Conservation (phyloP, 1,284 basidiomycete species). For the Puccinia triticina region DNA sequence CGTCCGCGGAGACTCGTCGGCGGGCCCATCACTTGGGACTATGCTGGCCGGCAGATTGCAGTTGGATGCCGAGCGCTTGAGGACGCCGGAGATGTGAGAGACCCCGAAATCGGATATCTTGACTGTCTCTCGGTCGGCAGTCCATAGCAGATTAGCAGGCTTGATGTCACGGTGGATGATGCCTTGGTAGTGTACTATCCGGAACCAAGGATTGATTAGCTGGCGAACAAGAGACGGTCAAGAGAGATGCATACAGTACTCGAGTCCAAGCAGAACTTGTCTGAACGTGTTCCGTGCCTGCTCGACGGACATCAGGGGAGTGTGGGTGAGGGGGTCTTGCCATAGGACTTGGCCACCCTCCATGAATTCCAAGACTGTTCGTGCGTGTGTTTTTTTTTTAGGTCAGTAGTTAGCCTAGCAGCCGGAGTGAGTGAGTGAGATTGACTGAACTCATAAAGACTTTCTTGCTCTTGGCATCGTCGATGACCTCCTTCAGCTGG, state of each 20-base stretch:
- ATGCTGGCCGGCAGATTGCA: slow-evolving; percentile 40
- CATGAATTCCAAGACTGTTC: slow-evolving; percentile 88
- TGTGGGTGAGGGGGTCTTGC: slow-evolving; percentile 60
- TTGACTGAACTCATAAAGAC: slow-evolving; percentile 78
- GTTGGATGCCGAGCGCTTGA: slow-evolving; percentile 64
- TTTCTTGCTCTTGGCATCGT: slow-evolving; percentile 84
- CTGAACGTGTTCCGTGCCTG: slow-evolving; percentile 84
- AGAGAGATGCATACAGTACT: slow-evolving; percentile 69
- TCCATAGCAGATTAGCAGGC: slow-evolving; percentile 93
- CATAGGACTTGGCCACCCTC: slow-evolving; percentile 91
- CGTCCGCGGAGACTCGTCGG: slow-evolving; percentile 54
- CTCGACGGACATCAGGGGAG: slow-evolving; percentile 76
- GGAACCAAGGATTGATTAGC: slow-evolving; percentile 35
- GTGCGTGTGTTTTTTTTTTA: not conserved
- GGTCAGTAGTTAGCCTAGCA: not conserved
- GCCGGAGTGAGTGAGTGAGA: slow-evolving; percentile 42
- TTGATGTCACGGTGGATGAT: slow-evolving; percentile 99
- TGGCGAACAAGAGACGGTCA: slow-evolving; percentile 18
- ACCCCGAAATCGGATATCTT: slow-evolving; percentile 99
- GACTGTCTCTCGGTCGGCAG: slow-evolving; percentile 73
- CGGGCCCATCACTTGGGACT: not conserved
- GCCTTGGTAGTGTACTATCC: slow-evolving; percentile 86
- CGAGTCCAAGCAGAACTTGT: slow-evolving; percentile 88
- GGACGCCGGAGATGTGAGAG: slow-evolving; percentile 87
- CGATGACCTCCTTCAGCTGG: slow-evolving; percentile 88